Conservation (phyloP, 441 rosid genomes). For the Populus hybrid region DNA sequence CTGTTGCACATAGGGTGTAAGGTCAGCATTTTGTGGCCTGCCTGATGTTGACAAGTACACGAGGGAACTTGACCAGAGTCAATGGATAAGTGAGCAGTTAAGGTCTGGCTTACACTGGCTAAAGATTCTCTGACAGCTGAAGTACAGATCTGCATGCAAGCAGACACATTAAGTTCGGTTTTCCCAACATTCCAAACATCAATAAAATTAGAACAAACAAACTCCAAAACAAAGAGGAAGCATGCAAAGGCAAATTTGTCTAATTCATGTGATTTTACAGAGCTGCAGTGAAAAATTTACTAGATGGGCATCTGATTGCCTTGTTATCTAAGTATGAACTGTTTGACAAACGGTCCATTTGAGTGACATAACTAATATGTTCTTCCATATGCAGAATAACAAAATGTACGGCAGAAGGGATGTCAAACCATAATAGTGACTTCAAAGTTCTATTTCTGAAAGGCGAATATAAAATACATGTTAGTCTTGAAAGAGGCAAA, state of each 20-base stretch:
- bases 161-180: slow-evolving; percentile 5
- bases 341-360: background rate
- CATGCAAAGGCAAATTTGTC: background rate
- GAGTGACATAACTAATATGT: background rate
- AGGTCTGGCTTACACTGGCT: slow-evolving; percentile 72
- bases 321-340: background rate
- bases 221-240: background rate
- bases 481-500: background rate
- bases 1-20: slow-evolving; percentile 39
- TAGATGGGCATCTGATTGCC: background rate
- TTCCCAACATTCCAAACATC: slow-evolving; percentile 1
- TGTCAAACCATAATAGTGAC: too few relatives aligned
- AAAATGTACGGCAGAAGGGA: background rate
- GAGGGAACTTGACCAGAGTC: slow-evolving; percentile 34
- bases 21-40: slow-evolving; percentile 19
- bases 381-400: background rate
- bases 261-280: background rate
- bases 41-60: slow-evolving; percentile 4
- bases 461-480: background rate
- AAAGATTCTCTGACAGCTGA: slow-evolving; percentile 84
- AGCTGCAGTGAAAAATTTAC: background rate
- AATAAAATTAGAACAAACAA: background rate
- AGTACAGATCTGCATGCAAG: slow-evolving; percentile 68
- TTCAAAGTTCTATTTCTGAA: background rate
- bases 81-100: slow-evolving; percentile 32